Evolutionary conservation across 2,329 filamentous ascomycete genomes (phyloP).

Genomic region (Arthrobotrys iridis): DNA sequence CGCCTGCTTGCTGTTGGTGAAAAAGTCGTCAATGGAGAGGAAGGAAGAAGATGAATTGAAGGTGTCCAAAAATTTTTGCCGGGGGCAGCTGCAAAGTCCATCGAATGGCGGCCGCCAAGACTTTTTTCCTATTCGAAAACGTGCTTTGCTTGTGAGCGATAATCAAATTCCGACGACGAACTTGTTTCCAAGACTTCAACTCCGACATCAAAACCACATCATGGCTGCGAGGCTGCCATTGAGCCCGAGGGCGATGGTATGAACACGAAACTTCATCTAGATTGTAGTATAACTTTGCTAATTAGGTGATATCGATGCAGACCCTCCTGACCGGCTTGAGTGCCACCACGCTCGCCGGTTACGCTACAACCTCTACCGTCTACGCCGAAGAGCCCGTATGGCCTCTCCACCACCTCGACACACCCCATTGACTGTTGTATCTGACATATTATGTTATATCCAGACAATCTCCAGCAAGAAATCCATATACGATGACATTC

Average conservation of each 20-base stretch:
- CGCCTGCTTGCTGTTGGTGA: conserved; percentile 18
- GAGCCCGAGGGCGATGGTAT: conserved; percentile 48
- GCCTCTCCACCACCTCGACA: not conserved
- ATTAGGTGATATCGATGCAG: conserved; percentile 6
- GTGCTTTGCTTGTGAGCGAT: conserved; percentile 37
- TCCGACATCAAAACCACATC: conserved; percentile 14
- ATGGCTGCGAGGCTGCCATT: conserved; percentile 54
- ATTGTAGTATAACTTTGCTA: conserved; percentile 12
- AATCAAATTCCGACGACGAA: conserved; percentile 20
- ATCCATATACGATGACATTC: conserved; percentile 79
- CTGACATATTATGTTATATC: not conserved
- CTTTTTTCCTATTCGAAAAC: conserved; percentile 34
- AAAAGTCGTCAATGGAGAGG: not conserved
- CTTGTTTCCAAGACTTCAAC: not conserved
- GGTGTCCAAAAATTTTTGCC: conserved; percentile 44
- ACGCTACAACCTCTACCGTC: conserved; percentile 40
- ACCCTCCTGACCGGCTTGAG: conserved; percentile 46
- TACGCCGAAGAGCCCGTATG: conserved; percentile 52
- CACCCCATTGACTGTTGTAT: not conserved
- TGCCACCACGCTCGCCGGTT: conserved; percentile 47
- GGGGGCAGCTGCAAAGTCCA: conserved; percentile 31
- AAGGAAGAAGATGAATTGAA: conserved; percentile 9
- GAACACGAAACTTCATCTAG: not conserved
- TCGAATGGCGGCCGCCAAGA: conserved; percentile 42
- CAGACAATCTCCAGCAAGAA: conserved; percentile 66